These are phyloP conservation scores for Dimocarpus longan DNA, from an alignment of 345 rosid genomes.

Conservation along the genomic window DNA sequence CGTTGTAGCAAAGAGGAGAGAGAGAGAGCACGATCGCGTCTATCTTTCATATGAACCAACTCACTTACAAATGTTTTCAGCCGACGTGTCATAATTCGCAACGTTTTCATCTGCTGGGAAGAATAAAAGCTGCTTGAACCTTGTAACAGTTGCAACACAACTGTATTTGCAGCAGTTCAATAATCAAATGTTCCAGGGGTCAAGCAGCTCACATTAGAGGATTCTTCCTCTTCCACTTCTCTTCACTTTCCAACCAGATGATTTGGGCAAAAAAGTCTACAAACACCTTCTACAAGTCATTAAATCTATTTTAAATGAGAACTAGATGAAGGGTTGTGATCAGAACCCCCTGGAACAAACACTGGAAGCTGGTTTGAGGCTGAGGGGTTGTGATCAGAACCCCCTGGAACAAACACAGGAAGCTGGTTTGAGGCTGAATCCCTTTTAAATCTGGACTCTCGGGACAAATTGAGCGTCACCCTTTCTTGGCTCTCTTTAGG, in stretches of 20 bases:
- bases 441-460: constrained; percentile 82
- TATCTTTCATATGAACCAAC: background rate
- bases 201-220: constrained; percentile 24
- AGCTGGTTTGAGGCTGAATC: constrained; percentile 88
- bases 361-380: constrained; percentile 93
- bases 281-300: constrained; percentile 2
- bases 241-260: background rate
- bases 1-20: background rate
- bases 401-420: constrained; percentile 85
- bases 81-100: background rate
- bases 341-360: constrained; percentile 65
- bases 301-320: constrained; percentile 48
- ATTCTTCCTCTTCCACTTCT: constrained; percentile 21
- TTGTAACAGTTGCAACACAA: constrained; percentile 29
- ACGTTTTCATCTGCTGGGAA: background rate
- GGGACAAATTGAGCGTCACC: constrained; percentile 57
- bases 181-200: constrained; percentile 27
- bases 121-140: constrained; percentile 39
- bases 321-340: constrained; percentile 41
- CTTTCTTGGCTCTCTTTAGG: constrained; percentile 66
- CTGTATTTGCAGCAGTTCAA: constrained; percentile 14
- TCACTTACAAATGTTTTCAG: constrained; percentile 21
- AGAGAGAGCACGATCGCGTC: background rate
- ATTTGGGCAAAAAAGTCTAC: constrained; percentile 10
- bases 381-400: constrained; percentile 34